Conservation (phyloP, 2,329 filamentous ascomycete species). For the Graphiopsis chlorocephala region DNA sequence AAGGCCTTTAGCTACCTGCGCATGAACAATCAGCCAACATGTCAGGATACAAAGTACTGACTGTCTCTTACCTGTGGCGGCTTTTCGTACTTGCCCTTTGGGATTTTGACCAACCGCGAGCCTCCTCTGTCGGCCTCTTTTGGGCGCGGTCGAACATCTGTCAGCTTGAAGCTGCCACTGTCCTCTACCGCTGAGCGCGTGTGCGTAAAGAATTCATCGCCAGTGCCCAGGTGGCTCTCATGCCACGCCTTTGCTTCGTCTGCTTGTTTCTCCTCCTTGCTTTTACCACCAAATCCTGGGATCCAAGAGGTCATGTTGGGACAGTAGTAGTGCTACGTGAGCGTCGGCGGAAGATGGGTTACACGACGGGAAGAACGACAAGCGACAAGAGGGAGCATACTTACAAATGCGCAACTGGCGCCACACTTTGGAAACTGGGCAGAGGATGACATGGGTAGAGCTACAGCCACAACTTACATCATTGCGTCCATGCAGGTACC, state of each 20-base stretch:
- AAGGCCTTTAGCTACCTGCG: slow-evolving; percentile 14
- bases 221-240: slow-evolving; percentile 14
- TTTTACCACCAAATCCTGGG: slow-evolving; percentile 12
- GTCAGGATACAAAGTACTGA: background rate
- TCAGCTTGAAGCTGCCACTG: slow-evolving; percentile 12
- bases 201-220: slow-evolving; percentile 16
- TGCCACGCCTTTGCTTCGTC: slow-evolving; percentile 16
- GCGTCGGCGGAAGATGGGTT: background rate
- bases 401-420: background rate
- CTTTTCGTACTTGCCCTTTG: slow-evolving; percentile 15
- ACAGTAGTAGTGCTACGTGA: background rate
- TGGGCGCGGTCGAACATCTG: slow-evolving; percentile 9
- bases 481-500: slow-evolving; percentile 13
- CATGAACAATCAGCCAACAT: background rate
- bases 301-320: slow-evolving; percentile 15
- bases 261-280: slow-evolving; percentile 12
- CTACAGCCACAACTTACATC: slow-evolving; percentile 15
- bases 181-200: slow-evolving; percentile 12
- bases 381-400: background rate
- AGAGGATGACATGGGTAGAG: slow-evolving; percentile 4
- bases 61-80: slow-evolving; percentile 9
- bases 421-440: slow-evolving; percentile 7
- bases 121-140: slow-evolving; percentile 14
- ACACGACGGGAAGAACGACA: background rate
- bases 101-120: slow-evolving; percentile 2